Percentiles rank a stretch among this genome's conserved stretches.
phyloP scores from a whole-genome alignment of 345 rosid species.

The Isatis tinctoria region DNA sequence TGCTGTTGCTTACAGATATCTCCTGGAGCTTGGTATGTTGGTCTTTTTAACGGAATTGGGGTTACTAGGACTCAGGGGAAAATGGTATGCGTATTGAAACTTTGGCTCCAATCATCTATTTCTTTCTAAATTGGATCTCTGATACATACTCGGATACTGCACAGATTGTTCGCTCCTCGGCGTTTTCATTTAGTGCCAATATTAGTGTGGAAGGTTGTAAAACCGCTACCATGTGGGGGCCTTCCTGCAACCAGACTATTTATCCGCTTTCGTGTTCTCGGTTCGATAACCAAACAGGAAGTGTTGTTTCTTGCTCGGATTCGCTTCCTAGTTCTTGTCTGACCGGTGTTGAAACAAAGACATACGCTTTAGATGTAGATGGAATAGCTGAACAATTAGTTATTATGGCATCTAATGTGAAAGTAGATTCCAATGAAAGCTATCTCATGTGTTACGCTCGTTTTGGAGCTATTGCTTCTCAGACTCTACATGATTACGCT shows the following conservation, averaged over 20 bases:
- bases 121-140: not conserved
- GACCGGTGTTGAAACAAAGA: slow-evolving; percentile 49
- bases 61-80: slow-evolving; percentile 77
- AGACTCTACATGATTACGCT: slow-evolving; percentile 63
- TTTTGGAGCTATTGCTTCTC: slow-evolving; percentile 74
- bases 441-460: slow-evolving; percentile 63
- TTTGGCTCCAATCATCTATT: not conserved
- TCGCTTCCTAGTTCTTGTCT: slow-evolving; percentile 49
- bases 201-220: slow-evolving; percentile 85
- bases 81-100: slow-evolving; percentile 47
- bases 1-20: slow-evolving; percentile 54
- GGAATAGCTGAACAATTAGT: slow-evolving; percentile 60
- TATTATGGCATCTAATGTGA: slow-evolving; percentile 41
- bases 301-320: slow-evolving; percentile 57
- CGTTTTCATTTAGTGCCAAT: slow-evolving; percentile 76
- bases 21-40: slow-evolving; percentile 84
- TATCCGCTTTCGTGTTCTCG: slow-evolving; percentile 59
- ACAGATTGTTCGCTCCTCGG: slow-evolving; percentile 71
- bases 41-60: slow-evolving; percentile 91
- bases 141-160: slow-evolving; percentile 30
- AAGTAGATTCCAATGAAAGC: slow-evolving; percentile 37
- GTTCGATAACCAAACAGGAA: slow-evolving; percentile 42
- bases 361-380: slow-evolving; percentile 58
- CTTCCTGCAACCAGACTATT: slow-evolving; percentile 79
- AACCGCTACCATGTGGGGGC: slow-evolving; percentile 71